Percentiles rank a stretch among this genome's conserved stretches.
These are phyloP conservation scores for Hypoxylon lienhwacheense DNA, from an alignment of 495 filamentous ascomycete species.

Conservation along the genomic window DNA sequence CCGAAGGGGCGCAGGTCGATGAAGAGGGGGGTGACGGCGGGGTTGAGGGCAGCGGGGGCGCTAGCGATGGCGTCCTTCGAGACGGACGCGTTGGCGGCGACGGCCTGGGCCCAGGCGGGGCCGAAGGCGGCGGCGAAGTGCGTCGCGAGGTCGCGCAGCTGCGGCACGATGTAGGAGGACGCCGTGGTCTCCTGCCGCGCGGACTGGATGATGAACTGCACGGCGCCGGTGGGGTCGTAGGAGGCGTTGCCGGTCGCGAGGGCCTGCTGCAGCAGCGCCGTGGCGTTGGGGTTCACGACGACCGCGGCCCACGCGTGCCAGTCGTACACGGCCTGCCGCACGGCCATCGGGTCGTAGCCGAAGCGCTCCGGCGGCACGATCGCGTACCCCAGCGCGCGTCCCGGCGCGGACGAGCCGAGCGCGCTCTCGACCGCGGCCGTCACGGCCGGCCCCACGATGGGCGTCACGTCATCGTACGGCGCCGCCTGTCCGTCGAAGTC, in stretches of 20 bases:
- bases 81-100: conserved; percentile 44
- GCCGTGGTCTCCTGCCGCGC: conserved; percentile 61
- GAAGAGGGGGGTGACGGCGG: conserved; percentile 62
- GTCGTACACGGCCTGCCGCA: conserved; percentile 64
- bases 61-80: conserved; percentile 46
- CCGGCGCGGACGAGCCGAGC: conserved; percentile 38
- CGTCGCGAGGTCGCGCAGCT: conserved; percentile 49
- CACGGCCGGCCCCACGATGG: conserved; percentile 61
- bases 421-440: conserved; percentile 46
- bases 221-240: conserved; percentile 65
- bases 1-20: conserved; percentile 66
- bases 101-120: conserved; percentile 52
- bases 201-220: conserved; percentile 61
- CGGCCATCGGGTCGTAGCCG: conserved; percentile 58
- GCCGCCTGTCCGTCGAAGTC: conserved; percentile 64
- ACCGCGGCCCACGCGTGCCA: conserved; percentile 65
- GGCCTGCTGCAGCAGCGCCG: conserved; percentile 59
- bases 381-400: conserved; percentile 52
- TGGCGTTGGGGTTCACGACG: conserved; percentile 68
- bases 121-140: conserved; percentile 55
- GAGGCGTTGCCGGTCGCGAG: conserved; percentile 58
- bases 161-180: conserved; percentile 57
- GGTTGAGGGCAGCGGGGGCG: conserved; percentile 62
- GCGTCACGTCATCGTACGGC: conserved; percentile 51
- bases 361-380: conserved; percentile 57